Base-by-base conservation (phyloP, 305 asterid genomes). In the Fraxinus angustifolia region DNA sequence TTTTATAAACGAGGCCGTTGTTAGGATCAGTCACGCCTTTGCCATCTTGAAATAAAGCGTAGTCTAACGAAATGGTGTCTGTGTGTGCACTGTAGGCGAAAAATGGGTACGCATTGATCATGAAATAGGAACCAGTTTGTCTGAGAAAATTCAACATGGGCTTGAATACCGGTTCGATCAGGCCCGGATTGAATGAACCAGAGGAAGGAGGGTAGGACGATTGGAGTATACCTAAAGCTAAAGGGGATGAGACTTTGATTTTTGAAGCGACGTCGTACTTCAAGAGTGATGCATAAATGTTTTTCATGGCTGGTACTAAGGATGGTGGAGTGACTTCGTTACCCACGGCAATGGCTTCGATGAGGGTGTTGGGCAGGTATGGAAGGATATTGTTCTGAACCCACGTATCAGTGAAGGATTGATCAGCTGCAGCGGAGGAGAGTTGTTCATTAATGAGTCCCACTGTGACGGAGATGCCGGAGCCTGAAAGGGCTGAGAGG, bases 251-350 rank as follows among this genome's bases (percentile, higher is more conserved):
- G 4, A 92, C 82, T 45, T 90, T 91, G 30, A 91, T 83, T 1
- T 84, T 36, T 0, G 91, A 73, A 53, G 84, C 84, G 28, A 89
- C 70, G 76, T 71, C 80, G 81, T 86, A 83, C 70, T 90, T 89
- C 0, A 58, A 79, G 0, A 92, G 89, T 0, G 97, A 89, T 0
- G 91, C 81, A 62, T 91, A 82, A 0, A 92, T 82, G 79, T 91
- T 92, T 4, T 87, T 79, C 95, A 92, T 89, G 79, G 97, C 97
- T n/a, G 93, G 89, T 12, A 92, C 91, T n/a, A 92, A 90, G 86
- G 42, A 91, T 0, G 53, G 1, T 2, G 97, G 85, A 33, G 88
- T 87, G 0, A 92, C 97, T 68, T 92, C 97, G 6, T 92, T 92
- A 0, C 97, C 97, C 0, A 92, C 93, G 0, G 93, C 88, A 3